phyloP scores from a whole-genome alignment of 2,329 filamentous ascomycete species.

The Nemania diffusa region DNA sequence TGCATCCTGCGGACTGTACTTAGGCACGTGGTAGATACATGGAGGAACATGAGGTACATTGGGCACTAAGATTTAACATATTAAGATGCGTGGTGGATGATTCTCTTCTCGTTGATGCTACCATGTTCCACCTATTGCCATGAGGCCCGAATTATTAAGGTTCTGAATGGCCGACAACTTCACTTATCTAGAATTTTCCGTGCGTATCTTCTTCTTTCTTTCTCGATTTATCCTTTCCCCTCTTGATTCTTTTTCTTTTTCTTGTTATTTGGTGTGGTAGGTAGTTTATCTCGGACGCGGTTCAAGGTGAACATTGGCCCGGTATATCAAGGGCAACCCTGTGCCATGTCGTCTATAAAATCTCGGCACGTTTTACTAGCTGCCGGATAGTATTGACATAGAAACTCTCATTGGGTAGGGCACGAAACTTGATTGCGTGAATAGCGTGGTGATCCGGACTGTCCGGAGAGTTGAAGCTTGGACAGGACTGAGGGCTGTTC shows the following conservation, averaged over 20 bases:
- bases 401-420: constrained; percentile 8
- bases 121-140: neutral
- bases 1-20: neutral
- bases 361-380: constrained; percentile 8
- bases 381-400: neutral
- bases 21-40: neutral
- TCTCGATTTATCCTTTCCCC: neutral
- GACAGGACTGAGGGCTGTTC: neutral
- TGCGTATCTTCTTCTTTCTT: neutral
- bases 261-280: neutral
- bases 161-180: neutral
- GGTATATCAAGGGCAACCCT: neutral
- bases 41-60: neutral
- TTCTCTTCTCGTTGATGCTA: neutral
- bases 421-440: neutral
- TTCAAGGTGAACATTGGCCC: neutral
- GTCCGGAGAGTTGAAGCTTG: neutral
- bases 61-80: neutral
- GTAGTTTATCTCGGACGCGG: neutral
- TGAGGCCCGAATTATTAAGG: neutral
- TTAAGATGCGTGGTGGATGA: neutral
- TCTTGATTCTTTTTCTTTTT: too few species aligned
- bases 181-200: neutral
- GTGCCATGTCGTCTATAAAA: neutral
- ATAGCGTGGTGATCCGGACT: neutral